phyloP scores from a whole-genome alignment of 2,329 filamentous ascomycete species.

The Hymenoscyphus infarciens region DNA sequence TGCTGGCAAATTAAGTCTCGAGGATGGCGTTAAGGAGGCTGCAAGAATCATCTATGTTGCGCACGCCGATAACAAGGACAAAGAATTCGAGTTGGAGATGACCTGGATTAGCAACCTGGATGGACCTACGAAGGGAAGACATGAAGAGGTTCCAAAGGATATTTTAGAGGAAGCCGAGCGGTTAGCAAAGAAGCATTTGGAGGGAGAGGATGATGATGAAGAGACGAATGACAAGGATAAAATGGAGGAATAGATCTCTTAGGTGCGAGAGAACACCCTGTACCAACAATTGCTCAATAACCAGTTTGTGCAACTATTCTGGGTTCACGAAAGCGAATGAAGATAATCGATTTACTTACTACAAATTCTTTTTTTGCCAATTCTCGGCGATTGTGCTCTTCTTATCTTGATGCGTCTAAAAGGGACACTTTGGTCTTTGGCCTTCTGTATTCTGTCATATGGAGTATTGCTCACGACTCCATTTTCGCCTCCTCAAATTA shows the following conservation, averaged over 20 bases:
- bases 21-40: conserved; percentile 91
- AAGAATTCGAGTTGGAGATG: conserved; percentile 99
- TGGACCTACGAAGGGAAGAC: conserved; percentile 87
- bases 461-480: neutral
- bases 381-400: neutral
- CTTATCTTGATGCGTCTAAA: neutral
- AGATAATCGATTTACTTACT: neutral
- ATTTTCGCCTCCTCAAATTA: neutral
- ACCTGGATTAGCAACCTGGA: conserved; percentile 87
- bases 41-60: conserved; percentile 96
- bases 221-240: conserved; percentile 65
- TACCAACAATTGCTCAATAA: conserved; percentile 30
- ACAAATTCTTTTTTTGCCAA: neutral
- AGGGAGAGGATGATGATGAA: conserved; percentile 79
- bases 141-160: conserved; percentile 90
- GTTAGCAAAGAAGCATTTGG: conserved; percentile 84
- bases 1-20: conserved; percentile 70
- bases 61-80: conserved; percentile 99
- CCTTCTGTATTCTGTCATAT: neutral
- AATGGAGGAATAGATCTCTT: conserved; percentile 75
- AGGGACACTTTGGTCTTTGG: too few relatives aligned
- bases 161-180: conserved; percentile 88
- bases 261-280: conserved; percentile 28
- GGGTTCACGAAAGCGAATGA: conserved; percentile 9
- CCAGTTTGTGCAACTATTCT: conserved; percentile 14